Conservation (phyloP, 1,284 basidiomycete genomes). For the Mycena citricolor region DNA sequence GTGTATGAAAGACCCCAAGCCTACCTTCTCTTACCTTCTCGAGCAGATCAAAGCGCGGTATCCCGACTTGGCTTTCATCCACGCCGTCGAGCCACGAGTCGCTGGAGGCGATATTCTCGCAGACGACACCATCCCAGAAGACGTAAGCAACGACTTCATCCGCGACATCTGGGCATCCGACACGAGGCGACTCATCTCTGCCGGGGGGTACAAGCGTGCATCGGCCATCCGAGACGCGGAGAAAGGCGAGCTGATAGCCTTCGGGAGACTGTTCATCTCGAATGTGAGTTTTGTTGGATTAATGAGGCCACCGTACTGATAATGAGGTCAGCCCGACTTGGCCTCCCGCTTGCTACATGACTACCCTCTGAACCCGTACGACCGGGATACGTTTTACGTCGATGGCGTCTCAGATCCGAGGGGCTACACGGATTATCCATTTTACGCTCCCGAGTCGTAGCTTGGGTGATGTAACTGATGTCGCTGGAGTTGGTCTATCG, state of each 20-base stretch:
- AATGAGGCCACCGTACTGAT: too few relatives aligned
- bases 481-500: too few relatives aligned
- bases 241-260: slow-evolving; percentile 34
- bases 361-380: too few relatives aligned
- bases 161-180: slow-evolving; percentile 33
- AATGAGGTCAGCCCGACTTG: too few relatives aligned
- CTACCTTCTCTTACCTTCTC: slow-evolving; percentile 32
- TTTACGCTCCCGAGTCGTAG: too few relatives aligned
- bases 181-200: slow-evolving; percentile 23
- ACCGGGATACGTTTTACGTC: background rate
- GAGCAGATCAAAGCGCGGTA: slow-evolving; percentile 33
- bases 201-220: slow-evolving; percentile 30
- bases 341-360: background rate
- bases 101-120: slow-evolving; percentile 15
- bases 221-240: slow-evolving; percentile 12
- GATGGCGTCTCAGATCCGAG: background rate
- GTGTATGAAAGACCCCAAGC: slow-evolving; percentile 41
- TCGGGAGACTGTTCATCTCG: slow-evolving; percentile 44
- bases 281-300: slow-evolving; percentile 28
- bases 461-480: too few relatives aligned
- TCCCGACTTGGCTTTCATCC: slow-evolving; percentile 49
- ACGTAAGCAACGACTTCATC: slow-evolving; percentile 34
- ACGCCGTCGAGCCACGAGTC: slow-evolving; percentile 42
- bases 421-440: too few relatives aligned
- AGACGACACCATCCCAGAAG: slow-evolving; percentile 1